A percentile compares a stretch with the other conserved stretches of the same genome.
phyloP scores from a whole-genome alignment of 2,329 filamentous ascomycete genomes.

The Arthroderma sp. region DNA sequence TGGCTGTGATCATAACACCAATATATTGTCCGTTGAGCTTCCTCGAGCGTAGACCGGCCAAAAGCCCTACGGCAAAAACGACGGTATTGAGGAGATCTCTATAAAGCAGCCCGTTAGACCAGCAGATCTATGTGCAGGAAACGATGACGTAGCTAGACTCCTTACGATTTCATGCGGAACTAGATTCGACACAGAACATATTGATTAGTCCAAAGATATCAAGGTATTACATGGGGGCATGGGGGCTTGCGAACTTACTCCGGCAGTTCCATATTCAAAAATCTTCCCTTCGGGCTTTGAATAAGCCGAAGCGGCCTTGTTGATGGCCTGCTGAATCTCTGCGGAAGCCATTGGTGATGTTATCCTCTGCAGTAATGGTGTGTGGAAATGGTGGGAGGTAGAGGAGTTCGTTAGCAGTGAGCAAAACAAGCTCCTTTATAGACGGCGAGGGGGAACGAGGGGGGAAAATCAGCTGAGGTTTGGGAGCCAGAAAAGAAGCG shows the following conservation, averaged over 20 bases:
- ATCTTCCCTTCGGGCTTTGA: constrained; percentile 39
- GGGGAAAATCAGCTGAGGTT: constrained; percentile 1
- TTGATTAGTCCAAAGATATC: constrained; percentile 14
- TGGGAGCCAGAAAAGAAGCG: neutral
- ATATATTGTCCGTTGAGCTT: constrained; percentile 84
- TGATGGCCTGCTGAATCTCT: constrained; percentile 34
- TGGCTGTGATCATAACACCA: constrained; percentile 92
- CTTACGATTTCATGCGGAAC: constrained; percentile 61
- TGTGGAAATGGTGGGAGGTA: neutral
- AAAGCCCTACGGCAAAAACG: constrained; percentile 79
- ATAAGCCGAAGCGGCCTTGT: constrained; percentile 38
- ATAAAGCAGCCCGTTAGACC: constrained; percentile 6
- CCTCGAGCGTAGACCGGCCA: constrained; percentile 77
- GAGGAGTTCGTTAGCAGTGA: neutral
- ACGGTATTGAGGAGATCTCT: constrained; percentile 79
- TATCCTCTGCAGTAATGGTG: neutral
- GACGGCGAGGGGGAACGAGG: neutral
- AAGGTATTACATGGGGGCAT: constrained; percentile 12
- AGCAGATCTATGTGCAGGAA: neutral
- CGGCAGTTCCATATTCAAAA: constrained; percentile 50
- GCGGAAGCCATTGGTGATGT: constrained; percentile 32
- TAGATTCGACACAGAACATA: constrained; percentile 20
- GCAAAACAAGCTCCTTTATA: neutral
- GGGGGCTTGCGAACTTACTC: constrained; percentile 36
- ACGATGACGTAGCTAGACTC: neutral